phyloP scores from a whole-genome alignment of 2,329 filamentous ascomycete species.

The Apiospora phragmitis region DNA sequence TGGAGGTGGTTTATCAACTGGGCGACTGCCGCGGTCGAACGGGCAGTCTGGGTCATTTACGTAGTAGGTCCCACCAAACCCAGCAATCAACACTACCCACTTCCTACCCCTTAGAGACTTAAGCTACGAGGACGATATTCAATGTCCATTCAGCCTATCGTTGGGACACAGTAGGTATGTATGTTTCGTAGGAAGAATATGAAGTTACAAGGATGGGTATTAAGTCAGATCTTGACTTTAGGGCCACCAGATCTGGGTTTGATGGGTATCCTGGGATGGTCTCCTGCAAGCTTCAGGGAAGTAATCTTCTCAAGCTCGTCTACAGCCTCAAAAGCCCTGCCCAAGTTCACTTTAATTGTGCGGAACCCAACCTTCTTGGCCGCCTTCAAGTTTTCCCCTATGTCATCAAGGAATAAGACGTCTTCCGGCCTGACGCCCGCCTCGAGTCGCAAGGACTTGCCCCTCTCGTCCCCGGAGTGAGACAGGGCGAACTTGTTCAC shows the following conservation, averaged over 20 bases:
- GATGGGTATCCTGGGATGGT: constrained; percentile 51
- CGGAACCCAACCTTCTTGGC: constrained; percentile 72
- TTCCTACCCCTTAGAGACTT: neutral
- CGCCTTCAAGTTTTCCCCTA: constrained; percentile 87
- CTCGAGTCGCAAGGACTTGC: constrained; percentile 43
- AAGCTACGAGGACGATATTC: neutral
- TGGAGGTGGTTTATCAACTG: neutral
- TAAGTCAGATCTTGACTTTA: constrained; percentile 44
- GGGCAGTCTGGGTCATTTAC: neutral
- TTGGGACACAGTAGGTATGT: neutral
- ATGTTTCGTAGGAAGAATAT: neutral
- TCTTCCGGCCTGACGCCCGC: constrained; percentile 62
- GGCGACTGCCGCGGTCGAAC: neutral
- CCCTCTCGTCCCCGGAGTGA: constrained; percentile 44
- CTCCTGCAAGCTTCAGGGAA: constrained; percentile 62
- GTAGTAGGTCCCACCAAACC: neutral
- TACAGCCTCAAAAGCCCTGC: constrained; percentile 78
- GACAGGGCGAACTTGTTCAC: constrained; percentile 63
- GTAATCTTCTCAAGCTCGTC: constrained; percentile 75
- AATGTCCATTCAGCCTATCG: neutral
- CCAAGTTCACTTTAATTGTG: constrained; percentile 83
- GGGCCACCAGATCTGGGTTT: constrained; percentile 34
- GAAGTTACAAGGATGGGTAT: neutral
- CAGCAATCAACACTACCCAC: neutral
- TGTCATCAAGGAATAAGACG: constrained; percentile 88